Base-by-base conservation (phyloP, 441 rosid species). In the Arabidopsis lyrata region DNA sequence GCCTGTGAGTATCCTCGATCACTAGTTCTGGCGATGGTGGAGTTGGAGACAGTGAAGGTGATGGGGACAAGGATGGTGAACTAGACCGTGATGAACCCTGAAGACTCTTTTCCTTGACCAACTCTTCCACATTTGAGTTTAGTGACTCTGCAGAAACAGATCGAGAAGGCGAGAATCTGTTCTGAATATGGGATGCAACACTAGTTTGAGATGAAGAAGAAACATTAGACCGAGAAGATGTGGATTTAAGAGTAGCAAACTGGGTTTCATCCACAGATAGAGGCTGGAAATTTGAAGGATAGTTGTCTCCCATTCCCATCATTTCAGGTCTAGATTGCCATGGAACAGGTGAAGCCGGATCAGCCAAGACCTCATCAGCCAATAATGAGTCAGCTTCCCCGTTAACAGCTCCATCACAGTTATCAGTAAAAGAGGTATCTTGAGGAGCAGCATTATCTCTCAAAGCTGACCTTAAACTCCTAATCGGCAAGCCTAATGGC, bases 401-500 rank as follows among this genome's bases (percentile, higher is more conserved):
- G 54, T 72, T 29, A 2, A 41, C 47, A 76, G 59, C 8, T 70
- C 70, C 74, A 65, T 70, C 74, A 32, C 63, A 74, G 68, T 75
- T 29, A 53, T 75, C 50, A 4, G 75, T 60, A 54, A 27, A 49
- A 31, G 39, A 48, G 31, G 18, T 22, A 12, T 52, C 64, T 36
- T 59, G 47, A 66, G 14, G 39, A 73, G 49, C 78, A 24, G 5
- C 60, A 4, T 66, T 74, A 41, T 75, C 79, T 12, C 59, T 75
- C 49, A 79, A 70, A 79, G 74, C 57, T 7, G 85, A 75, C 77
- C 80, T 86, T 45, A 90, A 83, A 77, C 93, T 93, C 83, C 91
- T 83, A 81, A 91, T 79, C 0, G 98, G 98, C 78, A 93, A 87
- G 10, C 92, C 94, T 81, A 89, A 69, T 12, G 97, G 83, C 67